phyloP scores from a whole-genome alignment of 2,329 filamentous ascomycete genomes.

The Byssochlamys sp. region DNA sequence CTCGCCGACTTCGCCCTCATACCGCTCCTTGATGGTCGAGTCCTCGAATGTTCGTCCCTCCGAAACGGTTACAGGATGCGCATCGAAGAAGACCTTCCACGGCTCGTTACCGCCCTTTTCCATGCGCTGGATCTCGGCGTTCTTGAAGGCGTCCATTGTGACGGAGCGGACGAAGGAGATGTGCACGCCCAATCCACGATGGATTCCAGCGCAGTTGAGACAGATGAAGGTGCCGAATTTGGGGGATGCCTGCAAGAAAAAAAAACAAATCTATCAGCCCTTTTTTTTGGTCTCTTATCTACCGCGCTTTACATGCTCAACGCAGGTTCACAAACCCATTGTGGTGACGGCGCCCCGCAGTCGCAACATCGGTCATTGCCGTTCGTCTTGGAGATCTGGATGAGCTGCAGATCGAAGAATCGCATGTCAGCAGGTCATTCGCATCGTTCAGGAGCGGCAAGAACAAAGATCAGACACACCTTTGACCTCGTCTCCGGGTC shows the following conservation, averaged over 20 bases:
- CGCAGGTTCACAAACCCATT: slow-evolving; percentile 62
- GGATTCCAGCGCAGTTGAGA: slow-evolving; percentile 85
- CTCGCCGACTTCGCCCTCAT: slow-evolving; percentile 80
- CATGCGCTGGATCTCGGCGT: slow-evolving; percentile 86
- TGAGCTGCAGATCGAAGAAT: slow-evolving; percentile 50
- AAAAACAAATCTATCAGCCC: slow-evolving; percentile 1
- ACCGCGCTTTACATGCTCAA: neutral
- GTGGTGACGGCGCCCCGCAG: slow-evolving; percentile 86
- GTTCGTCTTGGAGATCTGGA: slow-evolving; percentile 80
- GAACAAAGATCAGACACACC: slow-evolving; percentile 41
- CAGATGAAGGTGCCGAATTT: slow-evolving; percentile 99
- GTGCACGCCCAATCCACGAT: slow-evolving; percentile 89
- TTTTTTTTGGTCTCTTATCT: neutral
- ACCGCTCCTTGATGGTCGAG: slow-evolving; percentile 79
- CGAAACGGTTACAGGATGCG: slow-evolving; percentile 56
- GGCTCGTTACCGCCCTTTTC: slow-evolving; percentile 78
- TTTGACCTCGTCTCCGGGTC: slow-evolving; percentile 95
- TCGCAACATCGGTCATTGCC: slow-evolving; percentile 88
- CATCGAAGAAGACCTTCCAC: slow-evolving; percentile 80
- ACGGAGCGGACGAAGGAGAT: slow-evolving; percentile 97
- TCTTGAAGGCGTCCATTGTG: slow-evolving; percentile 98
- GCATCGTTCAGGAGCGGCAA: neutral
- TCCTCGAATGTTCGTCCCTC: slow-evolving; percentile 68
- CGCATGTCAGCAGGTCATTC: neutral
- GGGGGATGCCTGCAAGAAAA: slow-evolving; percentile 53